Conservation (phyloP, 208 protist species). For the Trypanosoma melophagium region DNA sequence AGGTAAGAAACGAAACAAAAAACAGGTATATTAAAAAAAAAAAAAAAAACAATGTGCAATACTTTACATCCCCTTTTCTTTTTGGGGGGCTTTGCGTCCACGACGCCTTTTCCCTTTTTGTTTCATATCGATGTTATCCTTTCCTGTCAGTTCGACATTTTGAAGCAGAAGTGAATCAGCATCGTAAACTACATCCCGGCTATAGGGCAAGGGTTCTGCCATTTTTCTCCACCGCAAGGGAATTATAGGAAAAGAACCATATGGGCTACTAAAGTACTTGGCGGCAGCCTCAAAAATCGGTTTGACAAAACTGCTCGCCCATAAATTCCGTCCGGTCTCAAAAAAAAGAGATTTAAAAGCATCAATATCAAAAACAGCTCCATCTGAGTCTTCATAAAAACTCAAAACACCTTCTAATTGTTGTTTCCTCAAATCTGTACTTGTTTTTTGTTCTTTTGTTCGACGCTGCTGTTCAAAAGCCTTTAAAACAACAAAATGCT, state of each 20-base stretch:
- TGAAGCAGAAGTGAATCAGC: constrained; percentile 50
- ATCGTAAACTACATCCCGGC: constrained; percentile 34
- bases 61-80: constrained; percentile 12
- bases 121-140: constrained; percentile 22
- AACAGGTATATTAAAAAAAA: not conserved
- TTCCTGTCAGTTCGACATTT: constrained; percentile 35
- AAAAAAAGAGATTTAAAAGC: constrained; percentile 38
- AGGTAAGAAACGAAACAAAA: not conserved
- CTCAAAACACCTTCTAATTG: constrained; percentile 26
- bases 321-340: constrained; percentile 21
- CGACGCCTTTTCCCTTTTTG: constrained; percentile 23
- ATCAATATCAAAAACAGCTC: constrained; percentile 21
- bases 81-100: not conserved
- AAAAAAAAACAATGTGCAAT: not conserved
- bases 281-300: constrained; percentile 43
- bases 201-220: constrained; percentile 35
- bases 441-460: constrained; percentile 14
- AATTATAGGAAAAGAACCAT: constrained; percentile 43
- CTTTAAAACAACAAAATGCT: constrained; percentile 1
- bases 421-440: constrained; percentile 10
- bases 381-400: constrained; percentile 20
- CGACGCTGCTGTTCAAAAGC: not conserved
- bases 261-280: constrained; percentile 41
- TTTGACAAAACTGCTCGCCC: constrained; percentile 43
- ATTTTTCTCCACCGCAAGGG: constrained; percentile 38